A percentile compares a stretch with the other conserved stretches of the same genome.
These are phyloP conservation scores for Pseudogymnoascus sp. DNA, from an alignment of 2,329 filamentous ascomycete species.

Conservation along the genomic window DNA sequence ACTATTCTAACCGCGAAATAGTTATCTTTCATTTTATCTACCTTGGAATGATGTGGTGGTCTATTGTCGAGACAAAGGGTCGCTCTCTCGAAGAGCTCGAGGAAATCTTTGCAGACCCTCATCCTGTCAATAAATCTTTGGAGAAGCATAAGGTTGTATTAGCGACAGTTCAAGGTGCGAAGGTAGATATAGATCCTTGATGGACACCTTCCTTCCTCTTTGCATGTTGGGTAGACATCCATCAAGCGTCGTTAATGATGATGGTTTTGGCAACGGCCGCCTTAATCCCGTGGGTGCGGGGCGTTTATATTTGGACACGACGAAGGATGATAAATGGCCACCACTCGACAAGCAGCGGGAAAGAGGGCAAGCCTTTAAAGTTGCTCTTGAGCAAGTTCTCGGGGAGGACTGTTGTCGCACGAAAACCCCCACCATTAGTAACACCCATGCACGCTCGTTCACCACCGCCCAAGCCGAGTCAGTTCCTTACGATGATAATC, in stretches of 20 bases:
- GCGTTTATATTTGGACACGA: not conserved
- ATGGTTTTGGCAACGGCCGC: not conserved
- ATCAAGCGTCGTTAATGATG: not conserved
- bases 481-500: too few relatives aligned
- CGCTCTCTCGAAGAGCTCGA: not conserved
- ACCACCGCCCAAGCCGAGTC: too few relatives aligned
- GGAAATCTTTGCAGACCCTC: not conserved
- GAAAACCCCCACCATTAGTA: too few relatives aligned
- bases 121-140: not conserved
- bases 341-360: not conserved
- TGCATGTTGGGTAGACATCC: not conserved
- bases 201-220: not conserved
- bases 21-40: not conserved
- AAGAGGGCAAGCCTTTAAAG: not conserved
- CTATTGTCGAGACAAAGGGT: not conserved
- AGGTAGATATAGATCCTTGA: not conserved
- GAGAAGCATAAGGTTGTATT: slow-evolving; percentile 4
- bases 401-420: not conserved
- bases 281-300: not conserved
- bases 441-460: too few relatives aligned
- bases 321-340: not conserved
- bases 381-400: not conserved
- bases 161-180: not conserved
- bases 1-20: not conserved
- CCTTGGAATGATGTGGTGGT: not conserved